These are phyloP conservation scores for Candida quercuum DNA, from an alignment of 805 yeast species.

Conservation along the genomic window DNA sequence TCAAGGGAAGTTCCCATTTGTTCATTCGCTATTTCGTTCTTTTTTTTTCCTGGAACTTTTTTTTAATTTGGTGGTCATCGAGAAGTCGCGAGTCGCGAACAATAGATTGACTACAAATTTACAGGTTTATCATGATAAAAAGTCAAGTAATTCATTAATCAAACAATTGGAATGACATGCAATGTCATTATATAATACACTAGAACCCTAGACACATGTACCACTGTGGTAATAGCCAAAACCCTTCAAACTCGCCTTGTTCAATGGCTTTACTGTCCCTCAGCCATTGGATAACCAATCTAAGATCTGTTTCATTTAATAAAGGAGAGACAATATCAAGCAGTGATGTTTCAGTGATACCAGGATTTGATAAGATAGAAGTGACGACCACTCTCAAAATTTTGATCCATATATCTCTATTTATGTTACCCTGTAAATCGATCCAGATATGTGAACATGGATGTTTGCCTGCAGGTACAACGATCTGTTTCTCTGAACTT, in stretches of 20 bases:
- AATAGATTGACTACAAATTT: too few species aligned
- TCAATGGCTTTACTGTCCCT: constrained; percentile 31
- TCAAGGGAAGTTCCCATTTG: too few species aligned
- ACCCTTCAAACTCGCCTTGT: constrained; percentile 32
- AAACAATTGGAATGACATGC: too few species aligned
- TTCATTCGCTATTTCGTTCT: too few species aligned
- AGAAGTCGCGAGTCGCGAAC: too few species aligned
- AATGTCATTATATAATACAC: background rate
- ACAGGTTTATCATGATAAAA: too few species aligned
- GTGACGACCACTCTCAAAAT: constrained; percentile 42
- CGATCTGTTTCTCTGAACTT: constrained; percentile 14
- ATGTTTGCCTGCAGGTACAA: constrained; percentile 53
- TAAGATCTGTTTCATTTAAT: constrained; percentile 28
- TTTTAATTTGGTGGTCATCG: too few species aligned
- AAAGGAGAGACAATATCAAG: constrained; percentile 16
- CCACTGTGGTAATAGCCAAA: constrained; percentile 43
- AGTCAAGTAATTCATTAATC: too few species aligned
- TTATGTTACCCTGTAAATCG: constrained; percentile 56
- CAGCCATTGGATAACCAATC: constrained; percentile 41
- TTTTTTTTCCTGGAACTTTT: too few species aligned
- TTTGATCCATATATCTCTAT: constrained; percentile 54
- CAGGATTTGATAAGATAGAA: constrained; percentile 50
- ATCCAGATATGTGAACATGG: constrained; percentile 73
- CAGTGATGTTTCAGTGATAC: constrained; percentile 31
- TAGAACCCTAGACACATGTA: constrained; percentile 32